phyloP scores from a whole-genome alignment of 148 eudicot genomes.

The Amaranthus palmeri region DNA sequence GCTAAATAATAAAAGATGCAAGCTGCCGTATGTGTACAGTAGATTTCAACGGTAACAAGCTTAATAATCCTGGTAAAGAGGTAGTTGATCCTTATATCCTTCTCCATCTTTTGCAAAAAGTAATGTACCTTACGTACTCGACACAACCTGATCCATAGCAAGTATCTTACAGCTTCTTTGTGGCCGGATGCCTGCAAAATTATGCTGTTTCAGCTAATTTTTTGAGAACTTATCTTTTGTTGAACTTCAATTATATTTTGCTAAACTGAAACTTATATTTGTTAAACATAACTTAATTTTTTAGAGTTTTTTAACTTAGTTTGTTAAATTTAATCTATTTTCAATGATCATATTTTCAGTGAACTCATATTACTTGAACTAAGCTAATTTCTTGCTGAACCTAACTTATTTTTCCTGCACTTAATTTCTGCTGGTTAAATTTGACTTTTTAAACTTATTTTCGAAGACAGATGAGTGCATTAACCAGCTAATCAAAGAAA shows the following conservation, averaged over 20 bases:
- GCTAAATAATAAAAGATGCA: conserved; percentile 91
- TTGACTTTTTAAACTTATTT: no score
- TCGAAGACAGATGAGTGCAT: no score
- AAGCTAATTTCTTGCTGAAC: no score
- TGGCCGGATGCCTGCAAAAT: conserved; percentile 48
- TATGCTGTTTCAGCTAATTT: not conserved
- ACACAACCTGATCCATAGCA: conserved; percentile 71
- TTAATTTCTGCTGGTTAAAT: no score
- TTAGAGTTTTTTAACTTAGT: no score
- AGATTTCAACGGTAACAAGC: conserved; percentile 75
- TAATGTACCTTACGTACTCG: conserved; percentile 57
- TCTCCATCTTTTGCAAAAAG: conserved; percentile 69
- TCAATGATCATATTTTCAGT: no score
- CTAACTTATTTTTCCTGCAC: no score
- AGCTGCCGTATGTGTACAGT: conserved; percentile 97
- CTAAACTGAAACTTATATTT: not conserved
- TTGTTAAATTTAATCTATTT: no score
- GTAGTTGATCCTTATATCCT: conserved; percentile 86
- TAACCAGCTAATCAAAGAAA: not conserved
- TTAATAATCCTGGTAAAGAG: conserved; percentile 71
- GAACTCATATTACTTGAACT: no score
- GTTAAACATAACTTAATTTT: no score
- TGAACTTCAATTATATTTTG: not conserved
- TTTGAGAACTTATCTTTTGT: not conserved
- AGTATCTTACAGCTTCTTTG: conserved; percentile 69